These are phyloP conservation scores for Chrysanthemum makinoi DNA, from an alignment of 129 eudicot genomes.

Conservation along the genomic window DNA sequence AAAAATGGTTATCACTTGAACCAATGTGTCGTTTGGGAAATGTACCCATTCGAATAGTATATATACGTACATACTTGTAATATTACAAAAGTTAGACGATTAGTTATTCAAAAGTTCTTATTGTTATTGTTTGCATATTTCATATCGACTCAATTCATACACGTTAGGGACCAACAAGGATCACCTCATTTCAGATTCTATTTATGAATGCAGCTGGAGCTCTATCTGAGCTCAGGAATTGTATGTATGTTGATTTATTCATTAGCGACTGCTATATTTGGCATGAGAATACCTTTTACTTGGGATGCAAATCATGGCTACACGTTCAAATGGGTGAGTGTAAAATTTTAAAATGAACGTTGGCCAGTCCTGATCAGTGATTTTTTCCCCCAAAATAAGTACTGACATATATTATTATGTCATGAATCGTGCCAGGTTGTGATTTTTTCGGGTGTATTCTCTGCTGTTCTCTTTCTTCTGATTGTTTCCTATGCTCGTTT, in stretches of 20 bases:
- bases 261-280: constrained; percentile 66
- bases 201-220: constrained; percentile 66
- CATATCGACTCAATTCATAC: too few species aligned
- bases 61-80: too few species aligned
- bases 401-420: neutral
- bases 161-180: too few species aligned
- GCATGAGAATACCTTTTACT: constrained; percentile 86
- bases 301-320: constrained; percentile 68
- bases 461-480: constrained; percentile 41
- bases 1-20: too few species aligned
- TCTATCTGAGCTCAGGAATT: constrained; percentile 69
- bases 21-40: too few species aligned
- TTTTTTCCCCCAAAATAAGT: neutral
- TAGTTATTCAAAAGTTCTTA: too few species aligned
- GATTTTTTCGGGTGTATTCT: constrained; percentile 33
- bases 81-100: too few species aligned
- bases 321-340: constrained; percentile 89
- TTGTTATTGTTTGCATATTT: too few species aligned
- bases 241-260: constrained; percentile 62
- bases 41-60: too few species aligned
- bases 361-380: neutral
- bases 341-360: neutral
- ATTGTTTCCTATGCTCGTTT: constrained; percentile 70
- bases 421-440: constrained; percentile 56
- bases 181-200: neutral